A percentile compares a stretch with the other conserved stretches of the same genome.
Conservation (phyloP, 2,329 filamentous ascomycete species). For the Colletotrichum abscissum region DNA sequence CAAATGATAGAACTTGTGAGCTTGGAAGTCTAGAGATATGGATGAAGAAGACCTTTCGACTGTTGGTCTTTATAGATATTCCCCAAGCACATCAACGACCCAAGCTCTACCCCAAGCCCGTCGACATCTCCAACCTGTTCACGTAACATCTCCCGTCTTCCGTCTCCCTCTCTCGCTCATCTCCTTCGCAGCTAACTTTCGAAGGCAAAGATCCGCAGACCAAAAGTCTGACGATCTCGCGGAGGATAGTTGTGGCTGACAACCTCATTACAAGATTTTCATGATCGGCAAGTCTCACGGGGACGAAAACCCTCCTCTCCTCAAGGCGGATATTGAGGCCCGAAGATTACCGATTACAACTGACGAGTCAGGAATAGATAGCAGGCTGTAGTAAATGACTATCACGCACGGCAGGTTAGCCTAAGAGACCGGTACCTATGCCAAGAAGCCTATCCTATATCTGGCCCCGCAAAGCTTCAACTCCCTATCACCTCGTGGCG, state of each 20-base stretch:
- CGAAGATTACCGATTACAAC: not conserved
- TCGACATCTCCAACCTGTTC: not conserved
- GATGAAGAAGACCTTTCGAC: no score
- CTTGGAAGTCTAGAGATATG: no score
- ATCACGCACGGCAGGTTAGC: no score
- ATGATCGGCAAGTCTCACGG: not conserved
- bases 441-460: not conserved
- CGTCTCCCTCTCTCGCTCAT: not conserved
- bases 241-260: not conserved
- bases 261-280: not conserved
- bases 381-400: not conserved
- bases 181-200: not conserved
- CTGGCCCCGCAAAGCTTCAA: not conserved
- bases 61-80: no score
- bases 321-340: not conserved
- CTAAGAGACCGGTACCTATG: not conserved
- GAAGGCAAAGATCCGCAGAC: not conserved
- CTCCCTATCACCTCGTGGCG: not conserved
- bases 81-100: no score
- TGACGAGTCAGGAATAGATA: not conserved
- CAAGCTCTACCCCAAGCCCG: no score
- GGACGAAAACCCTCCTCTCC: not conserved
- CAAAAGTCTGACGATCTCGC: not conserved
- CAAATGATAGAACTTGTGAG: no score
- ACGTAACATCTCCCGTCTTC: not conserved